Evolutionary conservation across 2,329 filamentous ascomycete genomes (phyloP), one percentile per base, ranked within the genome.

Genomic region (Xylaria polymorpha): DNA sequence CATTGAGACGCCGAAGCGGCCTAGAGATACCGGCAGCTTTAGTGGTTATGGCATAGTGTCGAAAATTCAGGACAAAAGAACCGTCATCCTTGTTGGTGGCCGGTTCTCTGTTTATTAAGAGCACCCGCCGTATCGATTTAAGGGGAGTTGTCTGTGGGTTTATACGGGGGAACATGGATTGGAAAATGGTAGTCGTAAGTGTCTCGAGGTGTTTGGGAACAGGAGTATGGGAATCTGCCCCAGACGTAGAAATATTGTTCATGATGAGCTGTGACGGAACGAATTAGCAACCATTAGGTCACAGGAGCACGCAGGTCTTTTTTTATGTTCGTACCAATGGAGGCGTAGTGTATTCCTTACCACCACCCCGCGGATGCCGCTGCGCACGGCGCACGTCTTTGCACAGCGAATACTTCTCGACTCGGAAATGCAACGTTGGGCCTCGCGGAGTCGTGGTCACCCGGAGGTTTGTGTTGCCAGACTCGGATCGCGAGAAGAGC

Each of bases 21-120:
- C 92, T 94, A 12, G 95, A 94, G 0, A 98, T 85, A 32, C 94
- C 94, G 0, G 93, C 92, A 29, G 91, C 87, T 77, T 94, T 94
- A 14, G 94, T 98, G 6, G 92, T 96, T 78, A 99, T 99, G 35
- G 94, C 94, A 79, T 97, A 99, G 81, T 99, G 96, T 68, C 96
- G 87, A 69, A 98, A 90, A 78, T 93, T 97, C 72, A 99, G 83
- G 18, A 95, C 88, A 77, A 97, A 97, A 2, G 89, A 89, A 39
- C 89, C 90, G 46, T 91, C 87, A 59, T 90, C 86, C 44, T 86
- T 83, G 22, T 83, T 80, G 15, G 79, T 79, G 10, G 80, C 78
- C 1, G 83, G 82, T 78, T 97, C 94, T 70, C 96, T 91, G 81
- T 98, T 97, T 66, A 99, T 83, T 22, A 99, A 88, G 65, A 99